phyloP scores from a whole-genome alignment of 2,329 filamentous ascomycete species.

The Aspergillus aculeatus region DNA sequence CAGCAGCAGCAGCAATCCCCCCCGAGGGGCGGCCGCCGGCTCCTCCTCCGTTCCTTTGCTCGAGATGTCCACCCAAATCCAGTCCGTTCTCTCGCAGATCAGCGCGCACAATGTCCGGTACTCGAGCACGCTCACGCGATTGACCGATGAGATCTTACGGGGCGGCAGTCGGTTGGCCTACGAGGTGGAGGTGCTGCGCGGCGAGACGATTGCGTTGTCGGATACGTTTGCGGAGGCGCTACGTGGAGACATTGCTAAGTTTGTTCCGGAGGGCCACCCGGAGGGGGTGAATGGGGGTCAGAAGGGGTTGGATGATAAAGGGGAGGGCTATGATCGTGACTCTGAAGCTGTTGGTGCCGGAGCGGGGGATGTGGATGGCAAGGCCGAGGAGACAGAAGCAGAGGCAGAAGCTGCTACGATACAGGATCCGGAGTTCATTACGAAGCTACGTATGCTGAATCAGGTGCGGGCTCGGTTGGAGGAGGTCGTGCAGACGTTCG shows the following conservation, averaged over 20 bases:
- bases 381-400: conserved; percentile 6
- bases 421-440: conserved; percentile 64
- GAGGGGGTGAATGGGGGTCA: conserved; percentile 32
- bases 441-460: conserved; percentile 76
- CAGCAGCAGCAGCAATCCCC: neutral
- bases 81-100: conserved; percentile 80
- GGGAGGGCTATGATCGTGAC: neutral
- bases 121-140: conserved; percentile 75
- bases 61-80: conserved; percentile 77
- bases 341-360: neutral
- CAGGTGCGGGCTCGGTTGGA: conserved; percentile 82
- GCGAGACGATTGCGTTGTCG: conserved; percentile 76
- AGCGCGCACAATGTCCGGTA: conserved; percentile 84
- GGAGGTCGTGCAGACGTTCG: conserved; percentile 85
- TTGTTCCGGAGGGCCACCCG: conserved; percentile 53
- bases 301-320: conserved; percentile 3
- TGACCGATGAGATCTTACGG: conserved; percentile 92
- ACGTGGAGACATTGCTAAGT: conserved; percentile 68
- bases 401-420: neutral
- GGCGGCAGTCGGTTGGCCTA: conserved; percentile 87
- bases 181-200: conserved; percentile 88
- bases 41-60: conserved; percentile 55
- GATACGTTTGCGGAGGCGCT: conserved; percentile 74
- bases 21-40: conserved; percentile 40
- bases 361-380: neutral